A percentile compares a stretch with the other conserved stretches of the same genome.
Evolutionary conservation across 768 basidiomycete genomes (phyloP).

Genomic region (Chlorophyllum brunneum): DNA sequence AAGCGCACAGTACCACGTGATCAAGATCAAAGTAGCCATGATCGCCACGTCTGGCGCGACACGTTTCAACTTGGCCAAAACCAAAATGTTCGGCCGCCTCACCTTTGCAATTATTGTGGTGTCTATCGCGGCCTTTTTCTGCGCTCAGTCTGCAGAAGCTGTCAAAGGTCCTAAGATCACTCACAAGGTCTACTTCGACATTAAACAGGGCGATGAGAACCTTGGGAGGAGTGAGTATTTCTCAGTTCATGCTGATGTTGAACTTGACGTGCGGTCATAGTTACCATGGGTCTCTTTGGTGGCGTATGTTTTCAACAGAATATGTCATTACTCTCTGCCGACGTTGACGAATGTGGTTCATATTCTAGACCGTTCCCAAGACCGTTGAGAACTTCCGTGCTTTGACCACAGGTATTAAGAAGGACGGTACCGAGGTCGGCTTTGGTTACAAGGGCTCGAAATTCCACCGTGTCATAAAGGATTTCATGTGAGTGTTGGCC

Average conservation of each 20-base stretch:
- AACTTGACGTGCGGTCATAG: slow-evolving; percentile 30
- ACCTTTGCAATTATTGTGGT: slow-evolving; percentile 60
- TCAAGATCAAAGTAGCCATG: not conserved
- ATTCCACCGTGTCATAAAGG: slow-evolving; percentile 95
- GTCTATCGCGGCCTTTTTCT: slow-evolving; percentile 66
- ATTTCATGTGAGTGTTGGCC: slow-evolving; percentile 68
- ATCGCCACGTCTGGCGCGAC: slow-evolving; percentile 25
- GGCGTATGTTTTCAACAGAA: slow-evolving; percentile 47
- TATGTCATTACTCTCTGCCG: not conserved
- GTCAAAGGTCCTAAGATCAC: slow-evolving; percentile 88
- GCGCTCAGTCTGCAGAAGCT: slow-evolving; percentile 70
- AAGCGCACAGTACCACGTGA: too few relatives aligned
- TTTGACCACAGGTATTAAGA: slow-evolving; percentile 77
- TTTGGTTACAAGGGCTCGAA: slow-evolving; percentile 94
- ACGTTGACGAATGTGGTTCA: not conserved
- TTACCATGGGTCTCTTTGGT: slow-evolving; percentile 87
- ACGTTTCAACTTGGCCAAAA: slow-evolving; percentile 18
- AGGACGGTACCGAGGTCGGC: slow-evolving; percentile 72
- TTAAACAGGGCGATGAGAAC: slow-evolving; percentile 85
- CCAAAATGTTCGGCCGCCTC: slow-evolving; percentile 58
- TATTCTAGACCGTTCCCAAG: slow-evolving; percentile 81
- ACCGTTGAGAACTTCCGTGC: slow-evolving; percentile 98
- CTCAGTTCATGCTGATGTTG: slow-evolving; percentile 9
- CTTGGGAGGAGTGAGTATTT: slow-evolving; percentile 68
- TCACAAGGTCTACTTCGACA: slow-evolving; percentile 91